A percentile compares a stretch with the other conserved stretches of the same genome.
Conservation (phyloP, 805 yeast species). For the Starmerella sirachaensis region DNA sequence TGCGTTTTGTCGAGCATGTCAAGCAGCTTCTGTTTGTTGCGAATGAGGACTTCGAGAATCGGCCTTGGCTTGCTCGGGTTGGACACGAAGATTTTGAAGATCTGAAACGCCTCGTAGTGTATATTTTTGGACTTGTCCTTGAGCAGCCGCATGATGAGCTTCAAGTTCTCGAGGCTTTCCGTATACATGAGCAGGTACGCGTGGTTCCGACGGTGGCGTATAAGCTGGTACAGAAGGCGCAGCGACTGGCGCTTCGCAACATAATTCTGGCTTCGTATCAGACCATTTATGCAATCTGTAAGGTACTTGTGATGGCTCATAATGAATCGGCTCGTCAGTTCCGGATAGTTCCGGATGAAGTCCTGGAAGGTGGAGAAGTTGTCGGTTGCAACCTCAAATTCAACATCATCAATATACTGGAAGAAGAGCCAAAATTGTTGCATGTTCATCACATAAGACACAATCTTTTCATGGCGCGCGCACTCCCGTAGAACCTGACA, state of each 20-base stretch:
- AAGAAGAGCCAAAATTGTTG: conserved; percentile 72
- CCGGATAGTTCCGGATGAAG: conserved; percentile 56
- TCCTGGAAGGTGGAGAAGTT: conserved; percentile 68
- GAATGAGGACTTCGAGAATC: conserved; percentile 66
- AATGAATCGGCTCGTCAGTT: conserved; percentile 60
- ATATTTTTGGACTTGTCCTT: conserved; percentile 83
- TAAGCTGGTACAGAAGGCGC: conserved; percentile 55
- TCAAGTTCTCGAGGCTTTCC: conserved; percentile 68
- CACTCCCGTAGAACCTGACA: conserved; percentile 80
- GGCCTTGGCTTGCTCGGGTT: conserved; percentile 81
- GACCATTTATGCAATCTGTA: conserved; percentile 48
- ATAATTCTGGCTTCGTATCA: conserved; percentile 69
- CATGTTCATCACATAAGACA: conserved; percentile 46
- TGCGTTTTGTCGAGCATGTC: conserved; percentile 52
- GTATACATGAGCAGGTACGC: conserved; percentile 64
- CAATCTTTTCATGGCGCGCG: conserved; percentile 61
- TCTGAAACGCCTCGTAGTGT: conserved; percentile 82
- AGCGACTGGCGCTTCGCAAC: conserved; percentile 88
- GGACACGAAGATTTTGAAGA: conserved; percentile 91
- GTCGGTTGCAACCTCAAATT: conserved; percentile 85
- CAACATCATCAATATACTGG: conserved; percentile 57
- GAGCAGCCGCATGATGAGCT: conserved; percentile 71
- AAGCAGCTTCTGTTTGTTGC: conserved; percentile 68
- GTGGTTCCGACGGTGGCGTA: conserved; percentile 60
- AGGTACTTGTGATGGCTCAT: conserved; percentile 44